Conservation (phyloP, 805 yeast genomes). For the Candida nonsorbophila region DNA sequence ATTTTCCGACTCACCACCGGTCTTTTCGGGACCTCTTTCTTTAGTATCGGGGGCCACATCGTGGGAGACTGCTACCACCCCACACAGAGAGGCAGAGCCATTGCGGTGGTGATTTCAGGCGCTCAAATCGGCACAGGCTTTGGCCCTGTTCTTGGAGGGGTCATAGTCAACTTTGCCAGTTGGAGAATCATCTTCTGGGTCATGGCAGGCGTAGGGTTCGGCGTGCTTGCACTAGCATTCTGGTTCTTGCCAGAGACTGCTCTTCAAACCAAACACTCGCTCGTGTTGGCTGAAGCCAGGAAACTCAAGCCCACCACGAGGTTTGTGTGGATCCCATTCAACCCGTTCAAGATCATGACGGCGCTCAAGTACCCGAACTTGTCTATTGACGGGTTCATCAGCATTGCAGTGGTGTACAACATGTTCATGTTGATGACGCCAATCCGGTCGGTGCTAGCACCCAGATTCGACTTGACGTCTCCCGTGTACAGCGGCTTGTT, state of each 20-base stretch:
- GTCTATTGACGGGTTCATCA: slow-evolving; percentile 37
- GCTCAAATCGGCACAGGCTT: slow-evolving; percentile 51
- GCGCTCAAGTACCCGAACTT: slow-evolving; percentile 41
- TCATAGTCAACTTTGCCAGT: slow-evolving; percentile 42
- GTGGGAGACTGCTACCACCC: slow-evolving; percentile 49
- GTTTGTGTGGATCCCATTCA: slow-evolving; percentile 38
- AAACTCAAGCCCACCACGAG: slow-evolving; percentile 16
- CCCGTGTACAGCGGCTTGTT: slow-evolving; percentile 51
- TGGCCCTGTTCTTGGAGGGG: slow-evolving; percentile 51
- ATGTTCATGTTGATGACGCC: slow-evolving; percentile 54
- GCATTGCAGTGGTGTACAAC: slow-evolving; percentile 38
- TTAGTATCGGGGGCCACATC: slow-evolving; percentile 48
- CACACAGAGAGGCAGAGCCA: slow-evolving; percentile 44
- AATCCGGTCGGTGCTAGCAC: slow-evolving; percentile 50
- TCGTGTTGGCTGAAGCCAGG: slow-evolving; percentile 14
- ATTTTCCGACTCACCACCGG: slow-evolving; percentile 48
- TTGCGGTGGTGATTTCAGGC: slow-evolving; percentile 46
- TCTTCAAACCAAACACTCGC: slow-evolving; percentile 20
- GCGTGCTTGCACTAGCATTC: slow-evolving; percentile 26
- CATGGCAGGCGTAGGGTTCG: slow-evolving; percentile 39
- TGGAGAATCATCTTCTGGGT: slow-evolving; percentile 55
- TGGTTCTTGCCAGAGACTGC: slow-evolving; percentile 45
- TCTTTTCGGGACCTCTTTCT: slow-evolving; percentile 50
- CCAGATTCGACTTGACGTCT: slow-evolving; percentile 42
- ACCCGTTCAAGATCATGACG: slow-evolving; percentile 41